A percentile compares a stretch with the other conserved stretches of the same genome.
Conservation (phyloP, 306 rosid species). For the Pachyrhizus erosus region DNA sequence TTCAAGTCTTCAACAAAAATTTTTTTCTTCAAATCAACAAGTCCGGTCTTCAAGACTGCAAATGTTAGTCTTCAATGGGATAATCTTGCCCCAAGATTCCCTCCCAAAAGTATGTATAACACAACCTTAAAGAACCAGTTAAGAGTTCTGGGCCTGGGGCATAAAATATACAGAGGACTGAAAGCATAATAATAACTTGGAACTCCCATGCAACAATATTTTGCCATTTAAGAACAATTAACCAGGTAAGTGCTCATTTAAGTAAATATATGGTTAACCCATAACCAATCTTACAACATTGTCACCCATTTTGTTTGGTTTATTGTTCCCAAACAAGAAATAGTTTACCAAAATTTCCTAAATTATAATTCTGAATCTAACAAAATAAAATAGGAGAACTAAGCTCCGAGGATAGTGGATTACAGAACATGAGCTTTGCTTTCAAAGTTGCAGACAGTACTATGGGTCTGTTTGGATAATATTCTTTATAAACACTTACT, state of each 20-base stretch:
- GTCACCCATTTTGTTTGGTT: neutral
- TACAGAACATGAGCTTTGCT: neutral
- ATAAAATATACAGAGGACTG: neutral
- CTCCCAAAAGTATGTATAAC: neutral
- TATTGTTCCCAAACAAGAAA: neutral
- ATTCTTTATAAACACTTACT: no score
- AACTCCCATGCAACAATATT: neutral
- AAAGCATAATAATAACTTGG: neutral
- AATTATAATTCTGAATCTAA: neutral
- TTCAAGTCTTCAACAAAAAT: neutral
- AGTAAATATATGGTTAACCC: neutral
- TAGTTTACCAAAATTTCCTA: neutral
- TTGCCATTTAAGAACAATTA: neutral
- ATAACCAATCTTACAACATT: neutral
- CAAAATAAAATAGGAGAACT: neutral
- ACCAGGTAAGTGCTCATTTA: neutral
- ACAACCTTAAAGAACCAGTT: neutral
- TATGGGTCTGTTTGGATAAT: neutral
- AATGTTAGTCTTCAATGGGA: neutral
- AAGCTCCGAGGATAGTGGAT: neutral
- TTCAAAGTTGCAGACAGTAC: neutral
- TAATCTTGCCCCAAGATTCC: neutral
- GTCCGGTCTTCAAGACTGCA: constrained; percentile 7
- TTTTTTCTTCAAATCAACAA: neutral
- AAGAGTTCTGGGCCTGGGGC: neutral